Evolutionary conservation across 805 yeast species (phyloP).

Genomic region (Wickerhamomyces canadensis): DNA sequence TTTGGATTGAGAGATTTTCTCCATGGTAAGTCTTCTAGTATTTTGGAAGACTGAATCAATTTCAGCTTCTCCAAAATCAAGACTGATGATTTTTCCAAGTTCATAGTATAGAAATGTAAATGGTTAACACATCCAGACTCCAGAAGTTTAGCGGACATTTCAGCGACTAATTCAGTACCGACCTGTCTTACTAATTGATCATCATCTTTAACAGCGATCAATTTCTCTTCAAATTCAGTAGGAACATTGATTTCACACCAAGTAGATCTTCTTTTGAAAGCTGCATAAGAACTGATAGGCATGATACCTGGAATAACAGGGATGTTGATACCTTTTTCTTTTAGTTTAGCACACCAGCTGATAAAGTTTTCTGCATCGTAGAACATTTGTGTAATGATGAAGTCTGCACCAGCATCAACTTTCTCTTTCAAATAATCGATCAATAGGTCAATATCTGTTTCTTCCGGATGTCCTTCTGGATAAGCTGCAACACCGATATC

Average conservation of each 20-base stretch:
- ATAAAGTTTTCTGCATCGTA: slow-evolving; percentile 87
- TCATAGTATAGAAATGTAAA: slow-evolving; percentile 96
- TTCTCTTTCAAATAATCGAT: slow-evolving; percentile 72
- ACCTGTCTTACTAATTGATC: slow-evolving; percentile 81
- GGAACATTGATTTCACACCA: slow-evolving; percentile 92
- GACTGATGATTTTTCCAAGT: slow-evolving; percentile 83
- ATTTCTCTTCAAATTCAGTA: slow-evolving; percentile 54
- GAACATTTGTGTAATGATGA: slow-evolving; percentile 94
- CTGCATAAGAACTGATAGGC: slow-evolving; percentile 96
- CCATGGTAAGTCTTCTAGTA: slow-evolving; percentile 62
- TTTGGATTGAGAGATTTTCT: slow-evolving; percentile 80
- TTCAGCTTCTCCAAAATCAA: slow-evolving; percentile 79
- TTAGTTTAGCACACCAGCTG: slow-evolving; percentile 68
- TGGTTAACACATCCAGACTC: slow-evolving; percentile 74
- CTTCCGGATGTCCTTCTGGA: slow-evolving; percentile 97
- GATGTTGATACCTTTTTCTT: slow-evolving; percentile 66
- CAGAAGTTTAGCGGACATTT: slow-evolving; percentile 72
- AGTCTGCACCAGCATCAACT: slow-evolving; percentile 92
- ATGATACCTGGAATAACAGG: slow-evolving; percentile 97
- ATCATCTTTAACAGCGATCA: slow-evolving; percentile 85
- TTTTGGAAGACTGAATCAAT: slow-evolving; percentile 34
- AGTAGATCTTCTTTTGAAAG: slow-evolving; percentile 86
- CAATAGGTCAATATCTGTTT: slow-evolving; percentile 42
- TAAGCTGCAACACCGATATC: slow-evolving; percentile 96
- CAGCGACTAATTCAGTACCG: slow-evolving; percentile 78